These are phyloP conservation scores for Raffaelea arxii DNA, from an alignment of 2,329 filamentous ascomycete genomes.

Conservation along the genomic window DNA sequence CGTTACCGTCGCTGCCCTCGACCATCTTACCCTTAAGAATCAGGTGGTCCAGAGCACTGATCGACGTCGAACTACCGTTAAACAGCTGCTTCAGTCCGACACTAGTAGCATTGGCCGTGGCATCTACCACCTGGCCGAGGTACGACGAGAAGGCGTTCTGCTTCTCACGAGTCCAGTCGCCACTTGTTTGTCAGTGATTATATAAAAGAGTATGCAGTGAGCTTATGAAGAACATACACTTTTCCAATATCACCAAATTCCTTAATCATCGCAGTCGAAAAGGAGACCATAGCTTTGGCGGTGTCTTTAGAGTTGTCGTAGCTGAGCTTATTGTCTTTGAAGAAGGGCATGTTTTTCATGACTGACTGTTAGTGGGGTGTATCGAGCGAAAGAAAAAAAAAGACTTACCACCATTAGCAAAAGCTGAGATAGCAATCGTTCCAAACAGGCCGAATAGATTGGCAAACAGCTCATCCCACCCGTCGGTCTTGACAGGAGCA, in stretches of 20 bases:
- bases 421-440: background rate
- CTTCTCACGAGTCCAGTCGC: slow-evolving; percentile 18
- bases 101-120: slow-evolving; percentile 15
- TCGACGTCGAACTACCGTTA: slow-evolving; percentile 12
- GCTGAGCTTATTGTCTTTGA: background rate
- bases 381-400: background rate
- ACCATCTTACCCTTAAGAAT: slow-evolving; percentile 21
- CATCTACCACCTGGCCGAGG: slow-evolving; percentile 17
- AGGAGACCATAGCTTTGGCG: background rate
- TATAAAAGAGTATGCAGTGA: too few relatives aligned
- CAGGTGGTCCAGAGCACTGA: slow-evolving; percentile 14
- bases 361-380: background rate
- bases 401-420: background rate
- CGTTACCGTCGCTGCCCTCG: slow-evolving; percentile 7
- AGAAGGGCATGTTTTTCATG: background rate
- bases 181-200: too few relatives aligned
- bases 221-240: slow-evolving; percentile 7
- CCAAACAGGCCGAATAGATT: background rate
- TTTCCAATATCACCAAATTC: background rate
- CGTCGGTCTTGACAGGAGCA: background rate
- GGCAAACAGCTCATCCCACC: background rate
- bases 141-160: slow-evolving; percentile 19
- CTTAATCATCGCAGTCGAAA: background rate
- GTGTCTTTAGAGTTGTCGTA: slow-evolving; percentile 7
- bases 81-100: slow-evolving; percentile 14